Evolutionary conservation across 2,329 filamentous ascomycete species (phyloP).

Genomic region (Scedosporium minutisporum): DNA sequence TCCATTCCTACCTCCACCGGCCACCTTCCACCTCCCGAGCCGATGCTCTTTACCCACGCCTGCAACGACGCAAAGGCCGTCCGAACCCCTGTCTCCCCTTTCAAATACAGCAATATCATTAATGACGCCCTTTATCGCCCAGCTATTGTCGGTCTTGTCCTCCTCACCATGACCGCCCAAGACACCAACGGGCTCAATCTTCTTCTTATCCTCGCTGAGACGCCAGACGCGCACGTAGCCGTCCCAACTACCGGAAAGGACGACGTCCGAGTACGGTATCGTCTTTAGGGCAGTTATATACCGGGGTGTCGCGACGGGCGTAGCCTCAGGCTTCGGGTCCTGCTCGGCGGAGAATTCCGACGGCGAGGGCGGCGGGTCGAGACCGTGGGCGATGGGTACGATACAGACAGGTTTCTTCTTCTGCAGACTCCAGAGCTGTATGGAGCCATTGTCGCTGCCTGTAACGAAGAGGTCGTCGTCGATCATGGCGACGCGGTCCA

Average conservation of each 20-base stretch:
- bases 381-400: constrained; percentile 70
- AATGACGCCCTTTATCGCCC: constrained; percentile 60
- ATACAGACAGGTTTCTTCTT: constrained; percentile 93
- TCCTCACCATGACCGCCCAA: constrained; percentile 35
- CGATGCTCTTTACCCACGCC: constrained; percentile 80
- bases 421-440: constrained; percentile 78
- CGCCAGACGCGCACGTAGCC: constrained; percentile 80
- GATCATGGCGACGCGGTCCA: constrained; percentile 85
- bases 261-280: constrained; percentile 80
- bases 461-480: constrained; percentile 86
- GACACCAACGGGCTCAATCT: constrained; percentile 61
- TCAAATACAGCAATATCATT: constrained; percentile 88
- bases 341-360: constrained; percentile 65
- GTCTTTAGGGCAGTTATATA: constrained; percentile 85
- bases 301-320: constrained; percentile 60
- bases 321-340: constrained; percentile 47
- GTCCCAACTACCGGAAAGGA: constrained; percentile 92
- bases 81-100: constrained; percentile 63
- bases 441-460: constrained; percentile 79
- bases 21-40: constrained; percentile 70
- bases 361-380: constrained; percentile 61
- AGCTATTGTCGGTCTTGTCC: constrained; percentile 18
- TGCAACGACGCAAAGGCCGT: constrained; percentile 75
- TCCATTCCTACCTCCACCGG: constrained; percentile 61
- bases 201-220: constrained; percentile 72